Percentiles rank a stretch among this genome's conserved stretches.
Evolutionary conservation across 495 filamentous ascomycete genomes (phyloP).

Genomic region (Aspergillus saccharolyticus): DNA sequence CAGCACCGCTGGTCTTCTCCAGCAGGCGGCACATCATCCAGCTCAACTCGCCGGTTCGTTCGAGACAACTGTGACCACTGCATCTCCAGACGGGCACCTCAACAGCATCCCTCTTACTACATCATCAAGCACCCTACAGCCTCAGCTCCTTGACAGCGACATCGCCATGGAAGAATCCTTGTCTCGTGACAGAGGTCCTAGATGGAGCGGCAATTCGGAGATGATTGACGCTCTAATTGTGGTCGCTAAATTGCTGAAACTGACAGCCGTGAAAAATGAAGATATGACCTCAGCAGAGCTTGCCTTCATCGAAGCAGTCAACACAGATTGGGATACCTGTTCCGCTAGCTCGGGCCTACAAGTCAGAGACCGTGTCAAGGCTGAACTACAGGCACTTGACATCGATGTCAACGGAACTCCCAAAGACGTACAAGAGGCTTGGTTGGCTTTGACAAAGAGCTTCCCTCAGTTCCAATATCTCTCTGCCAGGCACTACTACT

Average conservation of each 20-base stretch:
- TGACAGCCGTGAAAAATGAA: constrained; percentile 2
- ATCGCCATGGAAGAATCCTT: not conserved
- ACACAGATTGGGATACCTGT: constrained; percentile 32
- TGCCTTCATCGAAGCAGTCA: constrained; percentile 31
- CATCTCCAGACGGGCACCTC: too few relatives aligned
- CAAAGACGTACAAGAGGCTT: not conserved
- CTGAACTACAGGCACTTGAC: not conserved
- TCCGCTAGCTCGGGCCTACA: constrained; percentile 9
- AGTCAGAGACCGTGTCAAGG: constrained; percentile 22
- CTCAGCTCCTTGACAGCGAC: not conserved
- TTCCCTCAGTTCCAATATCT: constrained; percentile 24
- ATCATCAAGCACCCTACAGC: not conserved
- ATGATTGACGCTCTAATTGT: constrained; percentile 32
- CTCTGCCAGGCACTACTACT: constrained; percentile 2
- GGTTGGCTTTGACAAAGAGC: not conserved
- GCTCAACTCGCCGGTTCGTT: too few relatives aligned
- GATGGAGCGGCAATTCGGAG: constrained; percentile 21
- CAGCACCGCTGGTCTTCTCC: too few relatives aligned
- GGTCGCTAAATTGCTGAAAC: constrained; percentile 30
- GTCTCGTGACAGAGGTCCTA: constrained; percentile 25
- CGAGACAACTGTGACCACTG: too few relatives aligned
- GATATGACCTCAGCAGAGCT: constrained; percentile 20
- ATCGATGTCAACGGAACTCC: not conserved
- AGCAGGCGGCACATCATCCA: too few relatives aligned
- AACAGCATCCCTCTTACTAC: too few relatives aligned